Evolutionary conservation across 441 rosid species (phyloP), one percentile per base, ranked within the genome.

Genomic region (Gossypium davidsonii): DNA sequence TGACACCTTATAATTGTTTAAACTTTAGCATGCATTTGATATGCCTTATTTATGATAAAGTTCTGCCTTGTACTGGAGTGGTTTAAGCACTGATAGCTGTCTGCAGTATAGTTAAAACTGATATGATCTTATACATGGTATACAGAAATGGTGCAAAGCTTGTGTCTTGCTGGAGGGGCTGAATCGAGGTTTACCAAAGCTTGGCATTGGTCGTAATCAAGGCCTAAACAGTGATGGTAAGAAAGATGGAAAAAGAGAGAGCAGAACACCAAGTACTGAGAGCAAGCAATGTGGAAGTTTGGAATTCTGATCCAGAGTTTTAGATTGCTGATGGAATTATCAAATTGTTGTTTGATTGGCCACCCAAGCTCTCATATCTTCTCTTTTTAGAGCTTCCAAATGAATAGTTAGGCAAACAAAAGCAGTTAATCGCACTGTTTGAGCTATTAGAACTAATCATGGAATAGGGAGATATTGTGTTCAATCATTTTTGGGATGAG

Each of bases 121-220:
- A 62, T 31, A 15, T 15, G 44, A 59, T 42, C 53, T 51, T 11
- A 48, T 51, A 61, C 31, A 72, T 65, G 67, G 34, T 61, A 12
- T 12, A 62, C 85, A 94, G 97, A 94, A 88, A 91, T 88, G 95
- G 97, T 90, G 97, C 66, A 92, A 94, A 82, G 97, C 98, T 63
- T 92, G 98, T 73, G 92, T 90, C 73, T 77, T 92, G 82, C 89
- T 94, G 59, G 94, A 92, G 74, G 97, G 95, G 78, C 79, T 94
- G 76, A 94, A 94, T 76, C 87, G 87, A 18, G 98, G 98, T 42
- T 77, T 94, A 83, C 97, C 97, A 21, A 91, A 88, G 87, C 75
- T 91, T 78, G 98, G 98, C 18, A 89, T 94, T 49, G 94, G 94
- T 53, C 85, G 97, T 74, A 78, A 75, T 68, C 86, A 84, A 67